Evolutionary conservation across 495 filamentous ascomycete species (phyloP).

Genomic region (Letharia lupina): DNA sequence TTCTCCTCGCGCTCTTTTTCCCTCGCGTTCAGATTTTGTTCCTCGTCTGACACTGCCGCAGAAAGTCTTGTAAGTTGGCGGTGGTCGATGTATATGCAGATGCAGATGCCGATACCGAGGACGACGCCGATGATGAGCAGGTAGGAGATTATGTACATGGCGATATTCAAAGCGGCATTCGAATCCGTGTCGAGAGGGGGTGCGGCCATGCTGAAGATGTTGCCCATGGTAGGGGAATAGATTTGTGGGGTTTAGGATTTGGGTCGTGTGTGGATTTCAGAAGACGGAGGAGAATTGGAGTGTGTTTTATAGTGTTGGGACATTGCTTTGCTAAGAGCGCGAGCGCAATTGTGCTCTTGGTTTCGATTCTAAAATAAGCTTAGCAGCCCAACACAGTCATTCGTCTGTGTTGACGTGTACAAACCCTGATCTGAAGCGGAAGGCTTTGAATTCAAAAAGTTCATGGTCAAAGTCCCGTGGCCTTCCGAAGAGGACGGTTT

Average conservation of each 20-base stretch:
- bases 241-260: not conserved
- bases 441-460: not conserved
- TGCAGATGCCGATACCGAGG: not conserved
- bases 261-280: not conserved
- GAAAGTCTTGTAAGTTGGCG: not conserved
- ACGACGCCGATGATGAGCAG: not conserved
- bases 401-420: no score
- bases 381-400: no score
- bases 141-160: not conserved
- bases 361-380: not conserved
- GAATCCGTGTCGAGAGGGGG: not conserved
- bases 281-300: not conserved
- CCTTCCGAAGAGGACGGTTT: not conserved
- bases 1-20: not conserved
- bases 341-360: not conserved
- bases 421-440: no score
- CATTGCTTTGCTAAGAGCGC: not conserved
- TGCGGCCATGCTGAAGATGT: not conserved
- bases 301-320: not conserved
- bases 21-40: not conserved
- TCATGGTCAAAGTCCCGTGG: not conserved
- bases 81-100: not conserved
- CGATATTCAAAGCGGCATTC: not conserved
- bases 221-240: not conserved
- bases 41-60: not conserved